These are phyloP conservation scores for Ceratopteris richardii DNA, from an alignment of 75 land plant species.

Conservation along the genomic window DNA sequence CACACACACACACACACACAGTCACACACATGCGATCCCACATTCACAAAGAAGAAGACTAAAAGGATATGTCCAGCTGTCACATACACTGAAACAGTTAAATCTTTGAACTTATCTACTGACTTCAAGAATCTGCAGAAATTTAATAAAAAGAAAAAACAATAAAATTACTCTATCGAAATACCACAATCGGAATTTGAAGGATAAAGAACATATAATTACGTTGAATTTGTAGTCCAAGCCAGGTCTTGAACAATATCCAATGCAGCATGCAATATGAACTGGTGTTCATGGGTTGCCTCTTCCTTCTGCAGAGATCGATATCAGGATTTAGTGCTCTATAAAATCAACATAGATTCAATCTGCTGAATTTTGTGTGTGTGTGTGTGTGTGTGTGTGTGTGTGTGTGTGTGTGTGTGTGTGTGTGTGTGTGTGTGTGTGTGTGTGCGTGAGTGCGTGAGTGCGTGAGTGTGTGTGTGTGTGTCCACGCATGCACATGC, in stretches of 20 bases:
- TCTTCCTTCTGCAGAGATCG: slow-evolving; percentile 65
- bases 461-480: too few relatives aligned
- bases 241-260: slow-evolving; percentile 93
- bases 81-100: slow-evolving; percentile 90
- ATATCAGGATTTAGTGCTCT: too few relatives aligned
- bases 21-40: background rate
- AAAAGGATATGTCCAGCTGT: slow-evolving; percentile 98
- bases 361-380: too few relatives aligned
- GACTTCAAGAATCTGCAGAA: slow-evolving; percentile 76
- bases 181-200: background rate
- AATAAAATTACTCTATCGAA: background rate
- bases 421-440: too few relatives aligned
- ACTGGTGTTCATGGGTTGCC: slow-evolving; percentile 88
- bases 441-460: too few relatives aligned
- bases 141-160: background rate
- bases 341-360: too few relatives aligned
- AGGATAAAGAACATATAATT: background rate
- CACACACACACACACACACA: slow-evolving; percentile 1
- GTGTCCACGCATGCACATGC: too few relatives aligned
- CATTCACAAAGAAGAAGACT: background rate
- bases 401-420: too few relatives aligned
- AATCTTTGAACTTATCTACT: slow-evolving; percentile 87
- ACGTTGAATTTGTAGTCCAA: slow-evolving; percentile 97
- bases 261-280: slow-evolving; percentile 88
- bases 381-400: too few relatives aligned